phyloP scores from a whole-genome alignment of 345 rosid genomes.

The Citrus unshiu region DNA sequence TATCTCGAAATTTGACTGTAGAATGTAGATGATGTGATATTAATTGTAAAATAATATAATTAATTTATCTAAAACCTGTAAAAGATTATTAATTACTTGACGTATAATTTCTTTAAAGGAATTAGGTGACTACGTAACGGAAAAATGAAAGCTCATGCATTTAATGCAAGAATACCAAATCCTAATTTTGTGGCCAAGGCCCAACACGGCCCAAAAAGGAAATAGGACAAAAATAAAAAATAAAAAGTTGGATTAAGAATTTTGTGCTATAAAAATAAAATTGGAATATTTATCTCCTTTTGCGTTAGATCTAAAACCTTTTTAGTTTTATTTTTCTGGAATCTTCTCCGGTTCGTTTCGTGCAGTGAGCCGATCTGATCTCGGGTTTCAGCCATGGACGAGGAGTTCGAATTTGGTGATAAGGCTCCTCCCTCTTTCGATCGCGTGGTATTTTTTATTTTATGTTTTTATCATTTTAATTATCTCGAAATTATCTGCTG shows the following conservation, averaged over 20 bases:
- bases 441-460: neutral
- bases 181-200: neutral
- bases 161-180: too few relatives aligned
- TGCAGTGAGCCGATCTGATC: neutral
- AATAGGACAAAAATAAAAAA: too few relatives aligned
- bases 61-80: too few relatives aligned
- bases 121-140: too few relatives aligned
- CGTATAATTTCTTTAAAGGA: too few relatives aligned
- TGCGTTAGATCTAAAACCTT: neutral
- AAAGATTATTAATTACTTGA: too few relatives aligned
- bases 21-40: too few relatives aligned
- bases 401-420: slow-evolving; percentile 20
- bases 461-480: neutral
- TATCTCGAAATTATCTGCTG: neutral
- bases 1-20: too few relatives aligned
- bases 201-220: neutral
- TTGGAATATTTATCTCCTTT: neutral
- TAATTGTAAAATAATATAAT: too few relatives aligned
- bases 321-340: neutral
- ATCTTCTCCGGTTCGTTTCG: neutral
- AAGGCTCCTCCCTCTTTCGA: slow-evolving; percentile 21
- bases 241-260: too few relatives aligned
- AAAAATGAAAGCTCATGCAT: too few relatives aligned
- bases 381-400: slow-evolving; percentile 16
- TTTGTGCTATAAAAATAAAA: neutral